Evolutionary conservation across 768 basidiomycete genomes (phyloP).

Genomic region (Mycena vitilis): DNA sequence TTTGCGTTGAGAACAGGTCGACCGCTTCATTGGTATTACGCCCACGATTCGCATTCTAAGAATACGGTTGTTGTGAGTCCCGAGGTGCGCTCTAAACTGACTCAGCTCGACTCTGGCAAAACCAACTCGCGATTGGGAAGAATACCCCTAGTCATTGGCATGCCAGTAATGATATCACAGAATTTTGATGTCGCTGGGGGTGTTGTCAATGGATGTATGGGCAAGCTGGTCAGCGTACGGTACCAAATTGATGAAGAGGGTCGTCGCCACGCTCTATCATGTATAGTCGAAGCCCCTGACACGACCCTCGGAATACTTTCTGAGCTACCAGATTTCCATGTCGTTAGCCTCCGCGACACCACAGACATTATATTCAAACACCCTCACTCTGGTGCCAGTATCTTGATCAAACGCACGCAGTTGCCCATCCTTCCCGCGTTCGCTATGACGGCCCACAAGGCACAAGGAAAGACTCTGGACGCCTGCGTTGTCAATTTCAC

Average conservation of each 20-base stretch:
- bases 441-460: slow-evolving; percentile 44
- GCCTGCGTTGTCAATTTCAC: slow-evolving; percentile 38
- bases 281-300: slow-evolving; percentile 34
- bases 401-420: slow-evolving; percentile 35
- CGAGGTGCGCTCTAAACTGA: neutral
- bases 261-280: slow-evolving; percentile 33
- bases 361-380: slow-evolving; percentile 5
- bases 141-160: slow-evolving; percentile 44
- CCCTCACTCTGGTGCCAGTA: neutral
- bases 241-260: slow-evolving; percentile 35
- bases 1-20: slow-evolving; percentile 21
- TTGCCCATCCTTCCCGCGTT: slow-evolving; percentile 42
- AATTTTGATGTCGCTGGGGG: slow-evolving; percentile 44
- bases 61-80: neutral
- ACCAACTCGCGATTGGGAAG: slow-evolving; percentile 35
- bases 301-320: slow-evolving; percentile 25
- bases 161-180: slow-evolving; percentile 44
- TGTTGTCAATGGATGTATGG: slow-evolving; percentile 42
- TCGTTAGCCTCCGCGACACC: slow-evolving; percentile 34
- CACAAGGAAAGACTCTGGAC: slow-evolving; percentile 42
- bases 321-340: slow-evolving; percentile 25
- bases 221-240: slow-evolving; percentile 29
- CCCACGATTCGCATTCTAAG: slow-evolving; percentile 20
- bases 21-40: slow-evolving; percentile 32
- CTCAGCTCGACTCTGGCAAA: slow-evolving; percentile 32